A percentile compares a stretch with the other conserved stretches of the same genome.
phyloP scores from a whole-genome alignment of 2,329 filamentous ascomycete species.

The Pestalotiopsis fici region DNA sequence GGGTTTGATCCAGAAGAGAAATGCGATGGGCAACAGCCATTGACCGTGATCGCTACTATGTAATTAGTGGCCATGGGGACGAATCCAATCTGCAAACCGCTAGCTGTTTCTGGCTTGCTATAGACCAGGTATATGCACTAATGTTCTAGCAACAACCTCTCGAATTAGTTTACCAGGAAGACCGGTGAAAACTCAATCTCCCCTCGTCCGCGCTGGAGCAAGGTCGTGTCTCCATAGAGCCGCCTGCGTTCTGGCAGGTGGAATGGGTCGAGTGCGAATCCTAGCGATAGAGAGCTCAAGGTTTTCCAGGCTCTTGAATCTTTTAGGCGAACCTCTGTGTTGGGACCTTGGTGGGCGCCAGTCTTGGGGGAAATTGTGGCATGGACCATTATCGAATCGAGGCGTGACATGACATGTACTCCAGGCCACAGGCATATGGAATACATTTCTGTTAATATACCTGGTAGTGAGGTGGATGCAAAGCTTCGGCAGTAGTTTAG shows the following conservation, averaged over 20 bases:
- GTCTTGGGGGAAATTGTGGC: too few species aligned
- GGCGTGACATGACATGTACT: too few species aligned
- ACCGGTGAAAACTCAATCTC: not conserved
- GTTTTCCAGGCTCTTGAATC: too few species aligned
- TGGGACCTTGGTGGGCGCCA: too few species aligned
- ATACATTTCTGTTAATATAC: too few species aligned
- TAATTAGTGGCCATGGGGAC: not conserved
- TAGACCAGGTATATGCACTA: not conserved
- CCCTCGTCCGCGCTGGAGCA: not conserved
- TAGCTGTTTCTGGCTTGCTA: not conserved
- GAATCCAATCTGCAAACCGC: not conserved
- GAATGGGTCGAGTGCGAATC: not conserved
- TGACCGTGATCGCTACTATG: not conserved
- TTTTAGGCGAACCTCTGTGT: too few species aligned
- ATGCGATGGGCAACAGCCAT: not conserved
- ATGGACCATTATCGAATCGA: too few species aligned
- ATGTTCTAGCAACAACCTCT: not conserved
- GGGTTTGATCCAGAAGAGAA: not conserved
- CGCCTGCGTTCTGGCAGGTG: not conserved
- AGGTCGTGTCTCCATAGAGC: not conserved
- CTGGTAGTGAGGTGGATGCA: too few species aligned
- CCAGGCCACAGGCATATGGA: too few species aligned
- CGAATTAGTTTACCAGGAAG: not conserved
- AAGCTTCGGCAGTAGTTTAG: too few species aligned
- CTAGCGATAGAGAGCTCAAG: not conserved